Evolutionary conservation across 805 yeast genomes (phyloP).

Genomic region (Saccharomyces eubayanus): DNA sequence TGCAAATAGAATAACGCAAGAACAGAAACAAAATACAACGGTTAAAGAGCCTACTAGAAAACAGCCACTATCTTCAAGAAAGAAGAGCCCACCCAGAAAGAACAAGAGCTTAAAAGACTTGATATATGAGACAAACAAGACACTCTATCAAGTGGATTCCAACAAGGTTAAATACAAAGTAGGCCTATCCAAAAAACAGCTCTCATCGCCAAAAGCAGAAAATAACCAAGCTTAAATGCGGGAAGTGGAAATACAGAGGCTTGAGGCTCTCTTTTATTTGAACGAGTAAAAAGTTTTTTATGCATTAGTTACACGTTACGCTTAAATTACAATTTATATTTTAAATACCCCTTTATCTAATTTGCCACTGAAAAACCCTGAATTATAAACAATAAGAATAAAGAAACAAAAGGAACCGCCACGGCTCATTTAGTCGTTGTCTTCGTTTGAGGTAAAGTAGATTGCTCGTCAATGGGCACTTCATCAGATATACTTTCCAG

Average conservation of each 20-base stretch:
- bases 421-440: neutral
- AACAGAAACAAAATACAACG: neutral
- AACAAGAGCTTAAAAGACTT: constrained; percentile 14
- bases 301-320: neutral
- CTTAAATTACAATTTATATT: neutral
- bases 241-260: constrained; percentile 3
- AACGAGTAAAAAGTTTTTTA: neutral
- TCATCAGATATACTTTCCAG: constrained; percentile 15
- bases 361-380: neutral
- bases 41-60: neutral
- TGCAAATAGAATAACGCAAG: neutral
- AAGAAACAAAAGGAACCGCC: neutral
- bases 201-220: neutral
- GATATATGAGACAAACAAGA: constrained; percentile 20
- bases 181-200: constrained; percentile 18
- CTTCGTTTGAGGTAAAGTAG: neutral
- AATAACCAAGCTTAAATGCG: constrained; percentile 12
- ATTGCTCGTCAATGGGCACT: neutral
- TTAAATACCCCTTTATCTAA: neutral
- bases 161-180: constrained; percentile 17
- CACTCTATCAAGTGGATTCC: constrained; percentile 21
- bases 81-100: neutral
- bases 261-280: neutral
- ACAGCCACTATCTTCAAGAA: neutral
- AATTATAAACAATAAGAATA: neutral